A percentile compares a stretch with the other conserved stretches of the same genome.
Conservation (phyloP, 257 asterid genomes). For the Rehmannia glutinosa region DNA sequence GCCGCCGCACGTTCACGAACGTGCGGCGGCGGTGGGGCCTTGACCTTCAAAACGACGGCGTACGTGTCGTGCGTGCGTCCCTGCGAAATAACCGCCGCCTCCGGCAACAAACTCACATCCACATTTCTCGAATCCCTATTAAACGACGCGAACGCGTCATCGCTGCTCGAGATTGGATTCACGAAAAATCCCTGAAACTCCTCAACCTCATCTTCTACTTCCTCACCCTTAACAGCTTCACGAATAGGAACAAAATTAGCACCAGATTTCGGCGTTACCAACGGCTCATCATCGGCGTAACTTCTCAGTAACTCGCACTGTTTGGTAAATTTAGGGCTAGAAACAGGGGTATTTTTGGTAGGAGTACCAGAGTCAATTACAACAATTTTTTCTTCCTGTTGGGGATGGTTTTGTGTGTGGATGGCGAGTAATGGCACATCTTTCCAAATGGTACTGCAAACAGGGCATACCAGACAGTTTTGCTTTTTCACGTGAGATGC, state of each 20-base stretch:
- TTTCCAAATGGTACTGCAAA: slow-evolving; percentile 69
- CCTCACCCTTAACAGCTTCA: slow-evolving; percentile 14
- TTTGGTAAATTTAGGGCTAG: slow-evolving; percentile 16
- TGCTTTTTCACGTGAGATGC: slow-evolving; percentile 53
- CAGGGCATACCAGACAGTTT: slow-evolving; percentile 60
- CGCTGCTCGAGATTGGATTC: slow-evolving; percentile 54
- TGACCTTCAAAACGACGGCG: slow-evolving; percentile 67
- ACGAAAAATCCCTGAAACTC: slow-evolving; percentile 80
- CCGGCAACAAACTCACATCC: slow-evolving; percentile 51
- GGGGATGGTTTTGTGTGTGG: slow-evolving; percentile 30
- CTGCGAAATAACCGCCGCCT: slow-evolving; percentile 66
- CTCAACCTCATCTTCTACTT: slow-evolving; percentile 34
- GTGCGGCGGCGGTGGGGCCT: slow-evolving; percentile 48
- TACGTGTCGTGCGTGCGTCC: slow-evolving; percentile 51
- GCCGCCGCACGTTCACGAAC: slow-evolving; percentile 38
- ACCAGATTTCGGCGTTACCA: slow-evolving; percentile 47
- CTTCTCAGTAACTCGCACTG: slow-evolving; percentile 7
- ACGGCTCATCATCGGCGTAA: slow-evolving; percentile 74
- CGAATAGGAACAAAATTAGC: slow-evolving; percentile 37
- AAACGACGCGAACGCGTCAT: slow-evolving; percentile 8
- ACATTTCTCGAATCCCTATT: slow-evolving; percentile 31
- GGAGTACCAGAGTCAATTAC: slow-evolving; percentile 10
- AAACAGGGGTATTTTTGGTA: slow-evolving; percentile 15
- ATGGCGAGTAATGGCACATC: slow-evolving; percentile 65
- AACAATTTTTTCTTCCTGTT: slow-evolving; percentile 3